phyloP scores from a whole-genome alignment of 495 filamentous ascomycete genomes.

The Neurospora pannonica region DNA sequence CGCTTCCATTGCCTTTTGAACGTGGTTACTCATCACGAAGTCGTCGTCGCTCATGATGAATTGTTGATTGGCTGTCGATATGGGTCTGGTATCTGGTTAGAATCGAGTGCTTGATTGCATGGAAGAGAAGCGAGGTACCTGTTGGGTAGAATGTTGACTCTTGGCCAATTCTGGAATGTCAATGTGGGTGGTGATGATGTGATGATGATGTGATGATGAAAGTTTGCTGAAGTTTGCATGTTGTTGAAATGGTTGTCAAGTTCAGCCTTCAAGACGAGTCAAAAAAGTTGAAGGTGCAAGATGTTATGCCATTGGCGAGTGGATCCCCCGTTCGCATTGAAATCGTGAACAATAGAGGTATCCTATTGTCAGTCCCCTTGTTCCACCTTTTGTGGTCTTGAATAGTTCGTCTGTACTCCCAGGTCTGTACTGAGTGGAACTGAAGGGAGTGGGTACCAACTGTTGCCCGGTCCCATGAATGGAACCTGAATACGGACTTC shows the following conservation, averaged over 20 bases:
- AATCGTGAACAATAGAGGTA: not conserved
- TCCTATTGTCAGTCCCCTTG: not conserved
- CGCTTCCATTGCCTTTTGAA: not conserved
- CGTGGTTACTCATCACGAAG: not conserved
- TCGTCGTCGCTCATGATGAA: not conserved
- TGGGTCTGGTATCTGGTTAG: not conserved
- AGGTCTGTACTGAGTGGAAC: not conserved
- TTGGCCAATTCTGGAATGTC: not conserved
- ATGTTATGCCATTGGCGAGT: not conserved
- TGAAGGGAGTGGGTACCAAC: not conserved
- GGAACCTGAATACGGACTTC: not conserved
- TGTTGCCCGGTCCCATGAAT: not conserved
- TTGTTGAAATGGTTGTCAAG: not conserved
- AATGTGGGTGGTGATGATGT: not conserved
- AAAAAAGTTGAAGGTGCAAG: not conserved
- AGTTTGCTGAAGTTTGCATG: not conserved
- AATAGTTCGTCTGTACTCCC: not conserved
- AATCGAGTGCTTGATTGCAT: not conserved
- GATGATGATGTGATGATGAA: not conserved
- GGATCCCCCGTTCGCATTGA: not conserved
- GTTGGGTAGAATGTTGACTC: not conserved
- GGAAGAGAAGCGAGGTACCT: not conserved
- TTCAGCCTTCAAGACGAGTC: not conserved
- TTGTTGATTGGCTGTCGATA: not conserved
- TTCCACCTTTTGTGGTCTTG: not conserved